These are phyloP conservation scores for Penicillium goetzii DNA, from an alignment of 495 filamentous ascomycete species.

Conservation along the genomic window DNA sequence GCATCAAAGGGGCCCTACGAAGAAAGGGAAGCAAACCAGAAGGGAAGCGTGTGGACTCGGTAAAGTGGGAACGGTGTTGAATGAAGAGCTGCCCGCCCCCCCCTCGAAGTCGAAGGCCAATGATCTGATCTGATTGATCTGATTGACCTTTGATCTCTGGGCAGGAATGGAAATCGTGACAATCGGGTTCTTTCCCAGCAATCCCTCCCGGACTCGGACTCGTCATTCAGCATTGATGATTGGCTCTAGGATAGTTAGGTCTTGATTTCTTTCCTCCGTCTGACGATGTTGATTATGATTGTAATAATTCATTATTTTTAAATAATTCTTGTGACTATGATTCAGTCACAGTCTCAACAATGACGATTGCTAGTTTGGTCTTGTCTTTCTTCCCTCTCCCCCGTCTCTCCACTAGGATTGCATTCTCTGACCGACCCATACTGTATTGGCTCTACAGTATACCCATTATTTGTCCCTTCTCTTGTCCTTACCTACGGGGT, in stretches of 20 bases:
- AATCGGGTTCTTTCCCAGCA: slow-evolving; percentile 25
- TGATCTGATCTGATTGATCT: slow-evolving; percentile 33
- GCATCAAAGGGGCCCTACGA: neutral
- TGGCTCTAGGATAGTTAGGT: neutral
- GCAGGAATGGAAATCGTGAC: slow-evolving; percentile 17
- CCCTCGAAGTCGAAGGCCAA: slow-evolving; percentile 5
- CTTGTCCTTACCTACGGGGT: slow-evolving; percentile 33
- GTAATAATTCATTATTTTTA: neutral
- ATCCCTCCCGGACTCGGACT: slow-evolving; percentile 16
- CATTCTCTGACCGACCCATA: neutral
- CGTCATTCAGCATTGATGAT: slow-evolving; percentile 21
- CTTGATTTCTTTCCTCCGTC: neutral
- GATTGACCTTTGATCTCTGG: slow-evolving; percentile 22
- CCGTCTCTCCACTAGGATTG: slow-evolving; percentile 18
- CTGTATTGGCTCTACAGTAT: neutral
- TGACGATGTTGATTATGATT: neutral
- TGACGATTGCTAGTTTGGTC: neutral
- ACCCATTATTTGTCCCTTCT: neutral
- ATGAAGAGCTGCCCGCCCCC: neutral
- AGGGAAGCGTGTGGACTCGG: neutral
- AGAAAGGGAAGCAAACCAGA: neutral
- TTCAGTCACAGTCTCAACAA: slow-evolving; percentile 1
- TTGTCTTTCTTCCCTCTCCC: neutral
- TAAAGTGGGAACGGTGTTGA: slow-evolving; percentile 1
- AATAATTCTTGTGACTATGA: neutral